Percentiles rank a stretch among this genome's conserved stretches.
These are phyloP conservation scores for Botrytis paeoniae DNA, from an alignment of 2,329 filamentous ascomycete genomes.

Conservation along the genomic window DNA sequence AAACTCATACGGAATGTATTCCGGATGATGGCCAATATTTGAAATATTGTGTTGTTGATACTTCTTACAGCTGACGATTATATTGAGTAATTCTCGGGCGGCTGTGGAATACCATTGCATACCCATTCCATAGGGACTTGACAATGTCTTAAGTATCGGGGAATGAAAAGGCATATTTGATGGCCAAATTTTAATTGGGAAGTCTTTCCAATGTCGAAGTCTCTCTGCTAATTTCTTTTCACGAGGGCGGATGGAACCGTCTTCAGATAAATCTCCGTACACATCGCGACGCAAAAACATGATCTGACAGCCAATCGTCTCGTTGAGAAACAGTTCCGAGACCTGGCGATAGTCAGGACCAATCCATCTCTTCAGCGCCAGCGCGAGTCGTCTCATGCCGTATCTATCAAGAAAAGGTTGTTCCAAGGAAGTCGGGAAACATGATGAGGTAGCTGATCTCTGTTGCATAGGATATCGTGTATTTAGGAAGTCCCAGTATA, in stretches of 20 bases:
- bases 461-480: background rate
- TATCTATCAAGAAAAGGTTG: background rate
- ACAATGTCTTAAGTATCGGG: background rate
- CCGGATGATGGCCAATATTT: background rate
- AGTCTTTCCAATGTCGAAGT: background rate
- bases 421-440: background rate
- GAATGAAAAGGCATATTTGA: background rate
- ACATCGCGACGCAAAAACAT: background rate
- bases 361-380: background rate
- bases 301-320: background rate
- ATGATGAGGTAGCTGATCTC: background rate
- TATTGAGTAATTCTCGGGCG: background rate
- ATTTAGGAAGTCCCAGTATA: background rate
- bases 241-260: too few species aligned
- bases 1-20: background rate
- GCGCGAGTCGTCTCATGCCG: background rate
- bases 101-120: slow-evolving; percentile 2
- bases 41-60: too few species aligned
- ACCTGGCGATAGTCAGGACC: background rate
- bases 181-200: background rate
- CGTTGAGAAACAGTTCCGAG: background rate
- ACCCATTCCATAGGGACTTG: background rate
- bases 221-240: background rate
- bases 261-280: background rate
- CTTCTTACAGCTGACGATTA: background rate